Evolutionary conservation across 2,329 filamentous ascomycete genomes (phyloP).

Genomic region (Aspergillus glaucus): DNA sequence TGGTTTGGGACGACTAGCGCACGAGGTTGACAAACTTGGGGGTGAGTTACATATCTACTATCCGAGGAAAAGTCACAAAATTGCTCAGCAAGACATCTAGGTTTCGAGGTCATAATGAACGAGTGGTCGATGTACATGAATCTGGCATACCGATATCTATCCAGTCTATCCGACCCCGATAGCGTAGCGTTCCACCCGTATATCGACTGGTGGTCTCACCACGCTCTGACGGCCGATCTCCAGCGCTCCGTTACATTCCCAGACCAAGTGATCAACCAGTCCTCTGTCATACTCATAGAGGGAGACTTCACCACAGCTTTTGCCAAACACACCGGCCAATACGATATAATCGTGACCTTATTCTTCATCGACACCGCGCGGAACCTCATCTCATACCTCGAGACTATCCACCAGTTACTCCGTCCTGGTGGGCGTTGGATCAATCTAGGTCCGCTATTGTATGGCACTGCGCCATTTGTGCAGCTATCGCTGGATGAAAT

Average conservation of each 20-base stretch:
- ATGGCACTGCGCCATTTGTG: constrained; percentile 50
- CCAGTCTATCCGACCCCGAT: constrained; percentile 19
- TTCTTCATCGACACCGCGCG: constrained; percentile 59
- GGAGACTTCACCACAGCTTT: constrained; percentile 50
- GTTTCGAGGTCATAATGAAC: constrained; percentile 50
- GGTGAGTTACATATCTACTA: constrained; percentile 16
- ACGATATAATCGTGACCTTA: constrained; percentile 49
- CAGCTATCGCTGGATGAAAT: constrained; percentile 53
- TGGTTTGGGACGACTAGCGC: constrained; percentile 48
- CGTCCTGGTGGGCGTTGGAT: constrained; percentile 48
- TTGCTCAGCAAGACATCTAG: constrained; percentile 14
- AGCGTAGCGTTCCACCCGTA: constrained; percentile 43
- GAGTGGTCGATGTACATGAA: constrained; percentile 57
- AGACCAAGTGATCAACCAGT: constrained; percentile 29
- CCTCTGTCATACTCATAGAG: constrained; percentile 39
- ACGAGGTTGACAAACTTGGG: constrained; percentile 44
- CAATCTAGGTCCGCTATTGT: constrained; percentile 52
- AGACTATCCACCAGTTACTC: constrained; percentile 47
- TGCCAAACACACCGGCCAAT: constrained; percentile 19
- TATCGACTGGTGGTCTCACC: constrained; percentile 53
- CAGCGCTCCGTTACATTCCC: constrained; percentile 44
- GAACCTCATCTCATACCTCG: constrained; percentile 50
- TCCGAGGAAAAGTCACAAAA: neutral
- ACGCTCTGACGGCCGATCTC: constrained; percentile 44
- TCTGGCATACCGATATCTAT: constrained; percentile 47